phyloP scores from a whole-genome alignment of 306 rosid species.

The Crotalaria pallida region DNA sequence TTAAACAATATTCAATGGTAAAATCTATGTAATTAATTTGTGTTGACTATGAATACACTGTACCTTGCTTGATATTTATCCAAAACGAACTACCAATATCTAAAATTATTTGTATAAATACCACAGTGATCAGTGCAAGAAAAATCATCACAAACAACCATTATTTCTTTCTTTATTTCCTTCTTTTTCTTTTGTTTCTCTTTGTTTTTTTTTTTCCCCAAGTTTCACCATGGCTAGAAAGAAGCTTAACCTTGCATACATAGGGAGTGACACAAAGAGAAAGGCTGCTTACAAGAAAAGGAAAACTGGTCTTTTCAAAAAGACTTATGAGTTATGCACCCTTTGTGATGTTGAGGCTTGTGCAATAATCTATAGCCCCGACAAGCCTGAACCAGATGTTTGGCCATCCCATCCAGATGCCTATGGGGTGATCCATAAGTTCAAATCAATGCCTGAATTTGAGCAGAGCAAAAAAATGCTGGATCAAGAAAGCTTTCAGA shows the following conservation, averaged over 20 bases:
- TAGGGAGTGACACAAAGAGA: constrained; percentile 17
- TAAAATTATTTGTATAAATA: background rate
- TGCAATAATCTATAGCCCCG: constrained; percentile 16
- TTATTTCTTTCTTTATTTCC: background rate
- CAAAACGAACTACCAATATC: background rate
- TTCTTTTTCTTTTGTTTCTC: background rate
- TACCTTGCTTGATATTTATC: background rate
- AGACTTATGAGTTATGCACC: background rate
- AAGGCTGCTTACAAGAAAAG: constrained; percentile 23
- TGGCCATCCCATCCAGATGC: constrained; percentile 36
- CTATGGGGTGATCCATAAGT: background rate
- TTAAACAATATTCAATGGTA: background rate
- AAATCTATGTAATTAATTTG: background rate
- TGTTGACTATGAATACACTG: background rate
- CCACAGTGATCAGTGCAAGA: background rate
- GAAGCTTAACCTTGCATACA: constrained; percentile 17
- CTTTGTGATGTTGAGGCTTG: constrained; percentile 28
- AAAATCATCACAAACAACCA: background rate
- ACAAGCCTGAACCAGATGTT: constrained; percentile 25
- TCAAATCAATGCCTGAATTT: background rate
- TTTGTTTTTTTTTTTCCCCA: no score
- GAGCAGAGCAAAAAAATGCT: constrained; percentile 8
- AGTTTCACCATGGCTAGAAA: constrained; percentile 23
- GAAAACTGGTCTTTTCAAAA: background rate
- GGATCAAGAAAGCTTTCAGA: no score